Base-by-base conservation (phyloP, 2,329 filamentous ascomycete genomes). In the Diaporthe ilicicola region DNA sequence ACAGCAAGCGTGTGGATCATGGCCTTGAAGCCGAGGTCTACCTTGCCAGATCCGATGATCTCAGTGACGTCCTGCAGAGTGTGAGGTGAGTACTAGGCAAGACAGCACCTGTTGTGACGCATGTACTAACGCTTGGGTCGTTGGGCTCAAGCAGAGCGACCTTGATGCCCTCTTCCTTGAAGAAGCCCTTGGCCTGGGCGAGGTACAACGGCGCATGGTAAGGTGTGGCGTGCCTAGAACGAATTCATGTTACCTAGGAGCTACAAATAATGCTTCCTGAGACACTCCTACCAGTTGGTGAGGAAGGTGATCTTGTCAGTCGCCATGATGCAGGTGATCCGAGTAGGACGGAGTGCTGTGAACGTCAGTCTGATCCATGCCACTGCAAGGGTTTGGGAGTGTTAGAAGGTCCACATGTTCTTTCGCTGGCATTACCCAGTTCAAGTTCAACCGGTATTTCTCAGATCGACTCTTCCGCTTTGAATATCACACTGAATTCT, bases 221-320 rank as follows among this genome's bases (percentile, higher is more conserved):
- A 74, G 92, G 91, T 80, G 92, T 94, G 64, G 92, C 92, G 83
- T 94, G 92, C 92, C 92, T 94, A 77, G 56, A 67, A 75, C 15
- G n/a, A 1, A 10, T 24, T 37, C n/a, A 37, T 50, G 59, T 64
- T 64, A 64, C 32, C 29, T 24, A 37, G 17, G 15, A 50, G 44
- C 29, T 37, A 29, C 44, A 6, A 6, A 10, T 37, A 17, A 37
- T 3, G 1, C 17, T 19, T 8, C 8, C 19, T 64, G 71, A 67
- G 75, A 51, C 61, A 54, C 56, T 2, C 83, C 79, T 89, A 94
- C 92, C 92, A 94, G 87, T 94, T 94, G 83, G 92, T 93, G 80
- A 94, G 86, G 84, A 94, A 94, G 67, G 92, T 94, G 78, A 94
- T 94, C 90, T 94, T 94, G 81, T 94, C 92, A 82, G 91, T 93